phyloP scores from a whole-genome alignment of 1,284 basidiomycete species.

The Irpex rosettiformis region DNA sequence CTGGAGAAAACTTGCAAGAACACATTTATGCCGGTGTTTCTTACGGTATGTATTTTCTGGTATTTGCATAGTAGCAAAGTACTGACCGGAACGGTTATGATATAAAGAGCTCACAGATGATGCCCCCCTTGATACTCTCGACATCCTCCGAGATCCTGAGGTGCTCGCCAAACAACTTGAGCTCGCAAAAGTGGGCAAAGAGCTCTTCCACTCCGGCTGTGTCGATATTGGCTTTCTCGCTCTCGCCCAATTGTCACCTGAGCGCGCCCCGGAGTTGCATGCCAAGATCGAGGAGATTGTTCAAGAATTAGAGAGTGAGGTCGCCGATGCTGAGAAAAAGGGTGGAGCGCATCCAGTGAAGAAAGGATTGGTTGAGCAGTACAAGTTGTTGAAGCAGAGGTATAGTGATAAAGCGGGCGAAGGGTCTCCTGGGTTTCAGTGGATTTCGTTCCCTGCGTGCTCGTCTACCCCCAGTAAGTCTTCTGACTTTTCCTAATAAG shows the following conservation, averaged over 20 bases:
- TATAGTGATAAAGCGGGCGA: constrained; percentile 10
- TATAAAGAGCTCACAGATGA: constrained; percentile 14
- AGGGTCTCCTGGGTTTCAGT: constrained; percentile 16
- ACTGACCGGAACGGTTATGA: too few relatives aligned
- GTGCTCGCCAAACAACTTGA: constrained; percentile 13
- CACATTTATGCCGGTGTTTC: constrained; percentile 21
- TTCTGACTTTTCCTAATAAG: neutral
- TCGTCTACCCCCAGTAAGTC: constrained; percentile 17
- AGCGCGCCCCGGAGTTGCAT: neutral
- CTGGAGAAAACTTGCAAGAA: constrained; percentile 37
- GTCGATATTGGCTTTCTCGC: constrained; percentile 8
- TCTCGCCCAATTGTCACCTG: neutral
- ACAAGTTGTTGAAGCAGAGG: constrained; percentile 20
- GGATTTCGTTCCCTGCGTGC: constrained; percentile 21
- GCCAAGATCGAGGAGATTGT: constrained; percentile 2
- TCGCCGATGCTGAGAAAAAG: neutral
- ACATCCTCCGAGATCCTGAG: constrained; percentile 12
- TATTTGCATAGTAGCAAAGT: neutral
- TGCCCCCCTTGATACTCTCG: constrained; percentile 15
- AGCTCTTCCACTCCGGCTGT: constrained; percentile 14
- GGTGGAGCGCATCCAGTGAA: constrained; percentile 2
- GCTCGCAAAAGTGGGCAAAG: constrained; percentile 11
- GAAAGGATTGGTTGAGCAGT: constrained; percentile 22
- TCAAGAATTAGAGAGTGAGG: constrained; percentile 2
- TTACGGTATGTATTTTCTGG: neutral